Evolutionary conservation across 805 yeast species (phyloP).

Genomic region (Kuraishia capsulata): DNA sequence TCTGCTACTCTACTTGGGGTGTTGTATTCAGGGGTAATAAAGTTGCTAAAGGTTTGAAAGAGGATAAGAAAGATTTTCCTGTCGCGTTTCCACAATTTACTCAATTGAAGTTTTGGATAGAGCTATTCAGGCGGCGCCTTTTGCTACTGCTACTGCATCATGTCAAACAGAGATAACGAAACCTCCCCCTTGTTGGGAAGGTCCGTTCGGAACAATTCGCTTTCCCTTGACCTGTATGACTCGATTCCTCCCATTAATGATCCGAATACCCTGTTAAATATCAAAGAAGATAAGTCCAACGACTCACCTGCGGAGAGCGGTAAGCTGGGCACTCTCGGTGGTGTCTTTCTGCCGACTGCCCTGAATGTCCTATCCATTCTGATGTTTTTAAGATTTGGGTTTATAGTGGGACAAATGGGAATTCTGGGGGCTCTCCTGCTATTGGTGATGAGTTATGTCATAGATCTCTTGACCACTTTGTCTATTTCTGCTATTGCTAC

Average conservation of each 20-base stretch:
- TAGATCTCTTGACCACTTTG: constrained; percentile 77
- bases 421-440: constrained; percentile 65
- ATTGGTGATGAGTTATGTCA: constrained; percentile 63
- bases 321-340: constrained; percentile 76
- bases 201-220: constrained; percentile 1
- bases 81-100: no score
- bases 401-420: constrained; percentile 92
- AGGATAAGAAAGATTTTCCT: no score
- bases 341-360: constrained; percentile 91
- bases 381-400: constrained; percentile 94
- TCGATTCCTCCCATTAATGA: not conserved
- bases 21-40: no score
- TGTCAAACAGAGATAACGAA: not conserved
- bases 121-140: no score
- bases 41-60: no score
- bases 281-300: no score
- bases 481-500: constrained; percentile 95
- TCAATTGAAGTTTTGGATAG: no score
- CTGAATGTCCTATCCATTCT: constrained; percentile 87
- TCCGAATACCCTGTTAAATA: not conserved
- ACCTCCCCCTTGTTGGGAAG: not conserved
- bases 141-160: no score
- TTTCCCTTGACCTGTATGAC: constrained; percentile 2
- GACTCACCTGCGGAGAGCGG: constrained; percentile 1
- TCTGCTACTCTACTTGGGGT: no score